Evolutionary conservation across 139 green algal genomes (phyloP).

Genomic region (Monoraphidium neglectum): DNA sequence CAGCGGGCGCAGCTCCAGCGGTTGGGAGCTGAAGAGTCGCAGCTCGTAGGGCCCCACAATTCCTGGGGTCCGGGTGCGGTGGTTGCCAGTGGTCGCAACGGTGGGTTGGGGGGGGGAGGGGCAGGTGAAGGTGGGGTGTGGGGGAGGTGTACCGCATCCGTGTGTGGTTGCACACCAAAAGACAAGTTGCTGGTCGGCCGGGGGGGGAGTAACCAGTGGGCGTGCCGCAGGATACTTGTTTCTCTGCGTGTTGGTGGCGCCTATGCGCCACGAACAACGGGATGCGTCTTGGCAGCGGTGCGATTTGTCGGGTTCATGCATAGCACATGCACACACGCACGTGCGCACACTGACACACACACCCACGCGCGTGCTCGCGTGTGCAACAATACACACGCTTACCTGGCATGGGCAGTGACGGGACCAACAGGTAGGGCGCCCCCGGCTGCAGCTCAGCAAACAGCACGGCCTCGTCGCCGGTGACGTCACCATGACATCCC

Average conservation of each 20-base stretch:
- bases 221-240: too few species aligned
- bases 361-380: background rate
- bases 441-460: conserved; percentile 20
- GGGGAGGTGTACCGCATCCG: too few species aligned
- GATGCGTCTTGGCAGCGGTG: background rate
- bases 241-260: too few species aligned
- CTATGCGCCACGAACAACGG: too few species aligned
- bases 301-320: background rate
- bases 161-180: too few species aligned
- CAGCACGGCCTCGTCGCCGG: conserved; percentile 9
- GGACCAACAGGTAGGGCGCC: conserved; percentile 15
- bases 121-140: too few species aligned
- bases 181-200: too few species aligned
- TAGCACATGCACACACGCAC: background rate
- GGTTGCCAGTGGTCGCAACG: background rate
- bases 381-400: background rate
- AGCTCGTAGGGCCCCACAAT: conserved; percentile 18
- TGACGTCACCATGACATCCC: too few species aligned
- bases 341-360: background rate
- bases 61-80: background rate
- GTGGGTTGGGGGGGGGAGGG: background rate
- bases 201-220: too few species aligned
- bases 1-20: conserved; percentile 12
- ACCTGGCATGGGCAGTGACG: conserved; percentile 7
- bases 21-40: conserved; percentile 1